Base-by-base conservation (phyloP, 2,329 filamentous ascomycete genomes). In the Pyricularia grisea region DNA sequence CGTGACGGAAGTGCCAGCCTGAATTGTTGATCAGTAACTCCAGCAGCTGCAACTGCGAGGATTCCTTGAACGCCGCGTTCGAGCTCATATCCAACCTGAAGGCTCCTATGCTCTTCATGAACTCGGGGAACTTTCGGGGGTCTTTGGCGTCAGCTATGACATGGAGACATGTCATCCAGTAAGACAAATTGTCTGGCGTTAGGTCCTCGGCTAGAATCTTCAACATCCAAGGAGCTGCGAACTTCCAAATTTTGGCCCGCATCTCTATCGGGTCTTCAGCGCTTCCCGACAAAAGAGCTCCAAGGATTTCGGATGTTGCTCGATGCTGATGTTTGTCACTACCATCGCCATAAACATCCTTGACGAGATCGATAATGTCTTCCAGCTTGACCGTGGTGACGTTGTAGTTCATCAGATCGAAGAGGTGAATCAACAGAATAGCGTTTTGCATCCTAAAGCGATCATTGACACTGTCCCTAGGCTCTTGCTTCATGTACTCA, bases 11-110 rank as follows among this genome's bases (percentile, higher is more conserved):
- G 78, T 99, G 95, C 95, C 96, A 99, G 1, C 95, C 95, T 50
- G 90, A 87, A 74, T 97, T 93, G 64, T 89, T 89, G 70, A 99
- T 91, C 71, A 92, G 87, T 73, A 97, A 93, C 73, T 97, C 93
- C 23, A 99, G 83, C 33, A 99, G 82, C 72, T 95, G 90, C 20
- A 99, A 92, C 81, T 98, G 97, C 31, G 94, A 96, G 69, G 94
- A 97, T 78, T 99, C 96, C 78, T 99, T 99, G 85, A 99, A 99
- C 0, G 95, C 95, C 4, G 96, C 95, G 76, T 98, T 97, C 0
- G 94, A 97, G 6, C 88, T 84, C 90, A 98, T 94, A 77, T 99
- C 95, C 11, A 99, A 84, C 33, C 93, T 87, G 86, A 98, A 98
- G 68, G 89, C 88, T 65, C 91, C 87, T 25, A 99, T 83, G 78